Conservation (phyloP, 1,284 basidiomycete species). For the Trichosporon coremiiforme region DNA sequence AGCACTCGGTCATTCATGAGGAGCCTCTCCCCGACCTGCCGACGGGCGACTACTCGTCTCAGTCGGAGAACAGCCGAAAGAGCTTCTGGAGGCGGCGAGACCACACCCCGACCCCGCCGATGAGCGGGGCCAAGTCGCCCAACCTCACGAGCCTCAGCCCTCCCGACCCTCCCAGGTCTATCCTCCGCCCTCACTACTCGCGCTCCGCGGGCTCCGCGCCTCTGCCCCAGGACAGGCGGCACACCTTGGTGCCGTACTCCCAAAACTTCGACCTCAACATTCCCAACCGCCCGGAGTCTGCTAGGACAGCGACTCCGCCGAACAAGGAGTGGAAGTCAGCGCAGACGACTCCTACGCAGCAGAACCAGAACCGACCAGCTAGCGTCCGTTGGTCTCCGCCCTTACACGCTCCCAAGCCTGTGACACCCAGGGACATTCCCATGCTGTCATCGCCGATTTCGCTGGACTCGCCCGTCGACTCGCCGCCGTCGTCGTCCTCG, state of each 20-base stretch:
- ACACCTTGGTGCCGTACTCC: slow-evolving; percentile 5
- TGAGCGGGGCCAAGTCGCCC: neutral
- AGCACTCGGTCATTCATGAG: slow-evolving; percentile 17
- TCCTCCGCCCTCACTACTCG: slow-evolving; percentile 1
- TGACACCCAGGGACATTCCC: neutral
- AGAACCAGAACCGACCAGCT: neutral
- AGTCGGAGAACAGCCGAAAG: slow-evolving; percentile 4
- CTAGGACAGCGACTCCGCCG: neutral
- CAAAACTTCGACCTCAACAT: neutral
- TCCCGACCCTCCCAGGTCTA: slow-evolving; percentile 1
- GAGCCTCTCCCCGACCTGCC: neutral
- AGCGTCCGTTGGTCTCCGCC: slow-evolving; percentile 12
- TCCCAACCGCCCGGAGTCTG: neutral
- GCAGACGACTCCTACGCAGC: neutral
- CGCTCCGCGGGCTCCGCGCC: neutral
- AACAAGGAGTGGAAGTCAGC: neutral
- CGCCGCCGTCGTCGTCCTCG: slow-evolving; percentile 6
- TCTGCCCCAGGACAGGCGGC: neutral
- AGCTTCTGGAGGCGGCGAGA: slow-evolving; percentile 10
- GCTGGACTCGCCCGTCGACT: neutral
- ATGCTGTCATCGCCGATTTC: slow-evolving; percentile 6
- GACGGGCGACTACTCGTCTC: slow-evolving; percentile 1
- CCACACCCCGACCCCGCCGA: neutral
- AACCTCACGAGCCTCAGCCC: slow-evolving; percentile 10
- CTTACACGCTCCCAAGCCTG: neutral